Conservation (phyloP, 768 basidiomycete species). For the Rhizopogon roseolus region DNA sequence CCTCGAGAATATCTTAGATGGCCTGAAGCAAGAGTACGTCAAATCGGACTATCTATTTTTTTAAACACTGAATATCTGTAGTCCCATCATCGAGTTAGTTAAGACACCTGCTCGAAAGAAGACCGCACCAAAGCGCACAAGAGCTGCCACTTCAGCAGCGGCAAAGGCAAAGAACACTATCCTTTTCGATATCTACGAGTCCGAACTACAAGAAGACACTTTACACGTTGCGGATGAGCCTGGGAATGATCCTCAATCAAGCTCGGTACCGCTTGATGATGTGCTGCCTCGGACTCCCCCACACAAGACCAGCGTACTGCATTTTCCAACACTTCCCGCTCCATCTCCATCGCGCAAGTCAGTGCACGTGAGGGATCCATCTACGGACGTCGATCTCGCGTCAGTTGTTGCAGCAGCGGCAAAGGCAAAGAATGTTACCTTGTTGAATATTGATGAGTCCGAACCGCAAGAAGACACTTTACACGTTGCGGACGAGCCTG, state of each 20-base stretch:
- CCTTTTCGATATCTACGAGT: conserved; percentile 12
- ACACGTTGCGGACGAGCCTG: too few species aligned
- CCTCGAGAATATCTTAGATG: conserved; percentile 62
- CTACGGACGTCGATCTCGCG: too few species aligned
- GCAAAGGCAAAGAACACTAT: conserved; percentile 42
- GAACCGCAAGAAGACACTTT: too few species aligned
- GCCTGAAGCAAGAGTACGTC: conserved; percentile 61
- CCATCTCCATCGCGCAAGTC: conserved; percentile 39
- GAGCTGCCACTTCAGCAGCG: conserved; percentile 32
- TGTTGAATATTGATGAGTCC: too few species aligned
- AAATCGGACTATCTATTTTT: not conserved
- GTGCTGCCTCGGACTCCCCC: conserved; percentile 18
- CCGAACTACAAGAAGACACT: not conserved
- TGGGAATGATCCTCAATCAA: not conserved
- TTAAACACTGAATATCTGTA: conserved; percentile 20
- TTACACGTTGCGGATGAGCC: not conserved
- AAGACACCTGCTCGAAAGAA: conserved; percentile 82
- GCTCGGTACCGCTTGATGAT: conserved; percentile 31
- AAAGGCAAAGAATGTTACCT: too few species aligned
- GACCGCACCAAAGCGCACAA: conserved; percentile 45
- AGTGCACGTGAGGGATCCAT: too few species aligned
- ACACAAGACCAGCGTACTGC: conserved; percentile 37
- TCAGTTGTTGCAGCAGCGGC: too few species aligned
- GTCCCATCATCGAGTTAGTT: conserved; percentile 72
- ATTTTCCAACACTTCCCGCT: conserved; percentile 62